phyloP scores from a whole-genome alignment of 2,329 filamentous ascomycete species.

The Hypoxylon sp. region DNA sequence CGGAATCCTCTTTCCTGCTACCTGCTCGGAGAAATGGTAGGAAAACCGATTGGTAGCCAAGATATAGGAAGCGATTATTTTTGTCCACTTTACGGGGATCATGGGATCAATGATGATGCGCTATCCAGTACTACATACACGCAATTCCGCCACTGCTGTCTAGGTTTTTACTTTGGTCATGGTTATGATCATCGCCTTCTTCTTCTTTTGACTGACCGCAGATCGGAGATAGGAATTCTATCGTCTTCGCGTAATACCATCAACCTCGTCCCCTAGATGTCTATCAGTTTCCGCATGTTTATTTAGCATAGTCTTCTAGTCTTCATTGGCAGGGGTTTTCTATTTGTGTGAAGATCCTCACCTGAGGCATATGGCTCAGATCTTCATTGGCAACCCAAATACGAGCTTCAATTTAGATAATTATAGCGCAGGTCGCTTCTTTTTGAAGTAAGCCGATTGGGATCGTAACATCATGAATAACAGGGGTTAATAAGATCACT shows the following conservation, averaged over 20 bases:
- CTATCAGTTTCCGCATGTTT: too few relatives aligned
- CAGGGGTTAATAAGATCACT: constrained; percentile 4
- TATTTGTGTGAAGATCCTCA: not conserved
- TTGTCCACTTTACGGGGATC: too few relatives aligned
- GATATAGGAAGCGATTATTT: not conserved
- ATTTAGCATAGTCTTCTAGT: not conserved
- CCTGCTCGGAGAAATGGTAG: not conserved
- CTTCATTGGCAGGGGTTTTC: not conserved
- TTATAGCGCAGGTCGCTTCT: constrained; percentile 10
- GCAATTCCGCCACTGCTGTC: too few relatives aligned
- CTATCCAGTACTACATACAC: too few relatives aligned
- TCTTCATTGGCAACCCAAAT: not conserved
- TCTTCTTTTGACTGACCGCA: too few relatives aligned
- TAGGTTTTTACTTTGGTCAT: too few relatives aligned
- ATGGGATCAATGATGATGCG: too few relatives aligned
- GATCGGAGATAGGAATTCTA: too few relatives aligned
- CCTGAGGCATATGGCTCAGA: not conserved
- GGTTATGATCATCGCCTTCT: too few relatives aligned
- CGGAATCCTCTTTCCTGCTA: not conserved
- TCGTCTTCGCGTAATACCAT: too few relatives aligned
- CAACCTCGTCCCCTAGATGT: too few relatives aligned
- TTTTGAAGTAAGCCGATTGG: not conserved
- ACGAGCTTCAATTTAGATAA: constrained; percentile 14
- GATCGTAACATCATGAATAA: not conserved
- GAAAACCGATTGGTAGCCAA: not conserved